Percentiles rank a stretch among this genome's conserved stretches.
phyloP scores from a whole-genome alignment of 2,329 filamentous ascomycete genomes.

The Ambrosiella xylebori region DNA sequence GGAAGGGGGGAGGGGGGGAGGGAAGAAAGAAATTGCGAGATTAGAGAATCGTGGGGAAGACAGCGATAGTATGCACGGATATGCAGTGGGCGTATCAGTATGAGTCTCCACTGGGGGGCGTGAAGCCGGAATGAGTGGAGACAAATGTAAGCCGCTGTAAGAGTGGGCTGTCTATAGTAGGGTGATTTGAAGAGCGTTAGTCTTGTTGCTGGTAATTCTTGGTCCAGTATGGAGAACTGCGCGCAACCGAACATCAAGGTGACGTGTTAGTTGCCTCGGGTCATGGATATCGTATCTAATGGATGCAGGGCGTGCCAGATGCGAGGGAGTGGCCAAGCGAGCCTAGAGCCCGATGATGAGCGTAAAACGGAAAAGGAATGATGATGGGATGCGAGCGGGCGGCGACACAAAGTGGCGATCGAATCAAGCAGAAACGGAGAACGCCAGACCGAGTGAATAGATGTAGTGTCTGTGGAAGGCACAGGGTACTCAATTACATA shows the following conservation, averaged over 20 bases:
- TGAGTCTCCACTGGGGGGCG: not conserved
- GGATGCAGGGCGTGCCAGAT: slow-evolving; percentile 9
- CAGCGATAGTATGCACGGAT: not conserved
- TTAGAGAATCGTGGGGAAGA: not conserved
- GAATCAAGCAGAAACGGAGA: not conserved
- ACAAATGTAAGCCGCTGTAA: not conserved
- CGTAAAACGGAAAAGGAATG: not conserved
- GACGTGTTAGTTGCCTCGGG: slow-evolving; percentile 13
- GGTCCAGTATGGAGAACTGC: slow-evolving; percentile 8
- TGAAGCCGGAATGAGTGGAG: not conserved
- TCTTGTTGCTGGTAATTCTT: slow-evolving; percentile 3
- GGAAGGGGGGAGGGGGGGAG: not conserved
- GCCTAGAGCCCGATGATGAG: not conserved
- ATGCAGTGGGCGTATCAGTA: not conserved
- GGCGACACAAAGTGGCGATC: not conserved
- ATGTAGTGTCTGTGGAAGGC: not conserved
- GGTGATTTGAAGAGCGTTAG: not conserved
- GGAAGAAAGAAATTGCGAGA: slow-evolving; percentile 1
- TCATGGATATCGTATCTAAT: slow-evolving; percentile 10
- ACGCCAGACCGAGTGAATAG: not conserved
- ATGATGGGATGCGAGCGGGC: not conserved
- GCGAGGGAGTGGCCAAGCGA: slow-evolving; percentile 2
- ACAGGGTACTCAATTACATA: not conserved
- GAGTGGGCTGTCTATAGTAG: not conserved
- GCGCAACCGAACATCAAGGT: slow-evolving; percentile 11